These are phyloP conservation scores for Lachnellula willkommii DNA, from an alignment of 2,329 filamentous ascomycete genomes.

Conservation along the genomic window DNA sequence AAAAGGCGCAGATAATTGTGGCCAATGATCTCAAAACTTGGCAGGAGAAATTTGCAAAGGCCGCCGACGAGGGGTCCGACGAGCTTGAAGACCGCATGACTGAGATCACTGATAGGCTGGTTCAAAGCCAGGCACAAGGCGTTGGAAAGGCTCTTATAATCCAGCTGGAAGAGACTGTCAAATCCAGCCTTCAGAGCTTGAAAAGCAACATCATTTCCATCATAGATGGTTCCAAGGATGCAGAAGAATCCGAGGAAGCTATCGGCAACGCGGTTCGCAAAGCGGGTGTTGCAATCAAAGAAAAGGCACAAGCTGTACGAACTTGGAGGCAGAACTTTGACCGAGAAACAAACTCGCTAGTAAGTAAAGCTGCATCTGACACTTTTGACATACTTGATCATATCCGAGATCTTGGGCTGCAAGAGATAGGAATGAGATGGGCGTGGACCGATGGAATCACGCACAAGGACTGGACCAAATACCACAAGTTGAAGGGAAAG, in stretches of 20 bases:
- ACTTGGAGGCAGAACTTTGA: constrained; percentile 58
- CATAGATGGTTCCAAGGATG: constrained; percentile 49
- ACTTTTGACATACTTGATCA: constrained; percentile 64
- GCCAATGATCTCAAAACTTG: constrained; percentile 74
- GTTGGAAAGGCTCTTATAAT: constrained; percentile 63
- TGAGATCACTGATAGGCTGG: constrained; percentile 67
- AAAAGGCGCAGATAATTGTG: constrained; percentile 61
- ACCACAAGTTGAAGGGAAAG: constrained; percentile 77
- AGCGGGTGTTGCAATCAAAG: constrained; percentile 56
- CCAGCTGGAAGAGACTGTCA: constrained; percentile 63
- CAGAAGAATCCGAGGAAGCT: constrained; percentile 47
- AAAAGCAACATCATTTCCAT: constrained; percentile 63
- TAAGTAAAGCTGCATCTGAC: constrained; percentile 54
- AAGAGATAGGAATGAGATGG: constrained; percentile 74
- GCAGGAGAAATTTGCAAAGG: constrained; percentile 82
- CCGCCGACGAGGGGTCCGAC: constrained; percentile 76
- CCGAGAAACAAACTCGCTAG: constrained; percentile 49
- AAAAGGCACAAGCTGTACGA: constrained; percentile 58
- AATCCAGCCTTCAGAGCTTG: constrained; percentile 57
- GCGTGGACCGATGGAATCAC: constrained; percentile 93
- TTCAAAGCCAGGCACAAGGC: constrained; percentile 58
- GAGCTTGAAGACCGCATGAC: constrained; percentile 57
- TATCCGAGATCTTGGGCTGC: constrained; percentile 63
- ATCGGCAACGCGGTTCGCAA: constrained; percentile 49
- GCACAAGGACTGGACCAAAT: constrained; percentile 96